phyloP scores from a whole-genome alignment of 2,329 filamentous ascomycete species.

The Fusarium foetens region DNA sequence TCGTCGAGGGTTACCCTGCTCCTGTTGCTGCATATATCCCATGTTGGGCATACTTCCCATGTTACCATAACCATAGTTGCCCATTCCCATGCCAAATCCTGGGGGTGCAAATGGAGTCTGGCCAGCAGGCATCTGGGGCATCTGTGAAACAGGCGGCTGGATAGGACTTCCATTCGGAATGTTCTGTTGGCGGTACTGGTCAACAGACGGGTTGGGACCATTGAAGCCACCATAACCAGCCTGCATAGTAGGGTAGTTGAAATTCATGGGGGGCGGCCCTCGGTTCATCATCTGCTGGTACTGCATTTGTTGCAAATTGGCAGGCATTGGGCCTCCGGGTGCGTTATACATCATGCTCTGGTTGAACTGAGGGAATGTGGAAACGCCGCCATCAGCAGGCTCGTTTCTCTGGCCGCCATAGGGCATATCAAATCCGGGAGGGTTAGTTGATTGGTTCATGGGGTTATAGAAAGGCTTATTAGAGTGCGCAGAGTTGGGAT shows the following conservation, averaged over 20 bases:
- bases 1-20: conserved; percentile 65
- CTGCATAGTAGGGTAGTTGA: conserved; percentile 67
- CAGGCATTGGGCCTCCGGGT: conserved; percentile 57
- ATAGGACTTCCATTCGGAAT: conserved; percentile 63
- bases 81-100: conserved; percentile 61
- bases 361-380: conserved; percentile 62
- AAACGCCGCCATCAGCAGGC: conserved; percentile 60
- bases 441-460: conserved; percentile 54
- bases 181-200: conserved; percentile 66
- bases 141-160: conserved; percentile 58
- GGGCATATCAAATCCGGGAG: conserved; percentile 61
- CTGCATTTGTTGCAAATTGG: conserved; percentile 64
- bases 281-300: conserved; percentile 70
- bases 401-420: conserved; percentile 65
- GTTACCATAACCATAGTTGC: conserved; percentile 57
- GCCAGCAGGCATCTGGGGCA: conserved; percentile 55
- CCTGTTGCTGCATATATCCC: conserved; percentile 64
- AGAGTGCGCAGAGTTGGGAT: conserved; percentile 54
- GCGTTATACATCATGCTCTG: conserved; percentile 64
- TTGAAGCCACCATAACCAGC: conserved; percentile 65
- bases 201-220: conserved; percentile 59
- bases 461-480: conserved; percentile 65
- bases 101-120: conserved; percentile 61
- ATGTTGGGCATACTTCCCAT: conserved; percentile 60
- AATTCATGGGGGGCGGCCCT: conserved; percentile 63